Percentiles rank a stretch among this genome's conserved stretches.
These are phyloP conservation scores for Ophiostoma sp. DNA, from an alignment of 2,329 filamentous ascomycete species.

Conservation along the genomic window DNA sequence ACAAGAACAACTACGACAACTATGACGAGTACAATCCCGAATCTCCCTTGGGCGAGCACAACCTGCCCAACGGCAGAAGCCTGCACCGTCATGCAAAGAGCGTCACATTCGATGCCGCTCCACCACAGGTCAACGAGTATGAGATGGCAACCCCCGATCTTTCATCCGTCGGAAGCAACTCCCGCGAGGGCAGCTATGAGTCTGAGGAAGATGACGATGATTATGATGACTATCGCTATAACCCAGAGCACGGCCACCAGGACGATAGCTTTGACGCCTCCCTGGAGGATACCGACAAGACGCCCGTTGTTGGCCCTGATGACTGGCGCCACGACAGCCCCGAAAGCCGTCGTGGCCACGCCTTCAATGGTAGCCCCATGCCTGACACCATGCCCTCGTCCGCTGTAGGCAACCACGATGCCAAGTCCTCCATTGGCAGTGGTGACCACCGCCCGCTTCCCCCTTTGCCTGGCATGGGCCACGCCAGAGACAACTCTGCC, in stretches of 20 bases:
- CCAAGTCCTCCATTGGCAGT: conserved; percentile 68
- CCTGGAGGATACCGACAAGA: conserved; percentile 92
- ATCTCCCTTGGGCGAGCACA: conserved; percentile 51
- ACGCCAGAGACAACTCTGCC: conserved; percentile 42
- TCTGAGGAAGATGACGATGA: conserved; percentile 72
- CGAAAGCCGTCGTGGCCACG: conserved; percentile 42
- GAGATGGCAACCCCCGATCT: conserved; percentile 95
- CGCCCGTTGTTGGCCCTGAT: conserved; percentile 92
- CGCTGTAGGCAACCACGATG: conserved; percentile 51
- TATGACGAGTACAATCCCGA: conserved; percentile 64
- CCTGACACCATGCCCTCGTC: conserved; percentile 47
- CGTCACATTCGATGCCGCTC: conserved; percentile 91
- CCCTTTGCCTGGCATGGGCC: conserved; percentile 65
- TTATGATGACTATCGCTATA: conserved; percentile 48
- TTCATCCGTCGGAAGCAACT: conserved; percentile 85
- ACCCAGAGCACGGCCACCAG: conserved; percentile 52
- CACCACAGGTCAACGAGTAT: conserved; percentile 94
- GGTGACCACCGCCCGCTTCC: conserved; percentile 79
- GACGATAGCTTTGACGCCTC: conserved; percentile 96
- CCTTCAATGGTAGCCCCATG: conserved; percentile 66
- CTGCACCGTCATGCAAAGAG: conserved; percentile 87
- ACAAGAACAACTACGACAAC: conserved; percentile 65
- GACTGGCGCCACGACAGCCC: conserved; percentile 80
- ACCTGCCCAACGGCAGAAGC: conserved; percentile 59
- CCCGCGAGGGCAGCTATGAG: conserved; percentile 88